phyloP scores from a whole-genome alignment of 2,329 filamentous ascomycete genomes.

The Bipolaris sorokiniana region DNA sequence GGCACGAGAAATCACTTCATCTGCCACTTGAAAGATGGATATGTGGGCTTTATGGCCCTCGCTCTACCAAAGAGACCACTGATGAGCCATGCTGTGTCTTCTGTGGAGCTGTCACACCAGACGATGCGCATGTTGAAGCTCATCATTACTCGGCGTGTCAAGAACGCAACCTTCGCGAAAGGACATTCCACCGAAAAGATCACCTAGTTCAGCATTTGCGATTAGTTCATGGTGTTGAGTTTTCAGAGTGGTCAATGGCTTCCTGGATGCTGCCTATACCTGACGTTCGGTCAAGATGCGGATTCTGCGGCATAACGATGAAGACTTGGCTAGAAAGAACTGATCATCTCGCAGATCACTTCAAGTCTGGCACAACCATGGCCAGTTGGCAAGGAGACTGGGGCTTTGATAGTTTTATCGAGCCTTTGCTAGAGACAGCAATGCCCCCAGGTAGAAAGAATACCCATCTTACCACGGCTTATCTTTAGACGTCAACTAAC shows the following conservation, averaged over 20 bases:
- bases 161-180: constrained; percentile 28
- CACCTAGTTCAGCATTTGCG: constrained; percentile 36
- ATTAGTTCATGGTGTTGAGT: constrained; percentile 32
- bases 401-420: constrained; percentile 27
- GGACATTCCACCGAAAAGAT: constrained; percentile 40
- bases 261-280: constrained; percentile 35
- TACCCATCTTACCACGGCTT: not conserved
- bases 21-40: constrained; percentile 38
- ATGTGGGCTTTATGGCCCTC: constrained; percentile 26
- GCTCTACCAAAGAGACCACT: constrained; percentile 17
- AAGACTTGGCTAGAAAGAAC: constrained; percentile 30
- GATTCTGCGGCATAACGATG: constrained; percentile 32
- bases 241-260: constrained; percentile 44
- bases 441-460: constrained; percentile 29
- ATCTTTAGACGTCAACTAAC: not conserved
- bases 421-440: constrained; percentile 25
- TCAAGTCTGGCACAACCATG: constrained; percentile 33
- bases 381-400: constrained; percentile 37
- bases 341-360: constrained; percentile 38
- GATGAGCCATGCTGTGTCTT: constrained; percentile 29
- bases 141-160: constrained; percentile 33
- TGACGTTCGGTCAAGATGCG: constrained; percentile 29
- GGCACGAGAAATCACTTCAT: constrained; percentile 41
- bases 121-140: constrained; percentile 24
- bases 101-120: constrained; percentile 21